Conservation (phyloP, 2,329 filamentous ascomycete genomes). For the Zasmidium angulare region DNA sequence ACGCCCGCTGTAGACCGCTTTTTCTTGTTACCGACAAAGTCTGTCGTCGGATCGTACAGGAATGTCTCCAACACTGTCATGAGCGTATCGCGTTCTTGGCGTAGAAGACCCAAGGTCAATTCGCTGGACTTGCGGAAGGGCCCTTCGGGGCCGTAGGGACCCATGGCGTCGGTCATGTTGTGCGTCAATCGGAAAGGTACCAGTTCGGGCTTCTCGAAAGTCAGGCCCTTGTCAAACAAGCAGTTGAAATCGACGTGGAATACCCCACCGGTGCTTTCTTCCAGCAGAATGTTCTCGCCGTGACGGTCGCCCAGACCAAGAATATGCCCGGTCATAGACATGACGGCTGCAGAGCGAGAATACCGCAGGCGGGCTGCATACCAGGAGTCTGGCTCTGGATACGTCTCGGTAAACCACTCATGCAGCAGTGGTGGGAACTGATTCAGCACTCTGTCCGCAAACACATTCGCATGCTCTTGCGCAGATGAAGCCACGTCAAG, state of each 20-base stretch:
- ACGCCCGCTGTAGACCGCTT: conserved; percentile 55
- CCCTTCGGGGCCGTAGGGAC: conserved; percentile 85
- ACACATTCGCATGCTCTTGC: conserved; percentile 65
- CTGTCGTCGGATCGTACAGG: conserved; percentile 92
- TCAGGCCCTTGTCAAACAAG: conserved; percentile 95
- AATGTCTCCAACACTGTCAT: conserved; percentile 98
- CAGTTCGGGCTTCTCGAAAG: conserved; percentile 89
- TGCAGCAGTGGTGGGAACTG: conserved; percentile 82
- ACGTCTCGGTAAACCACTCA: conserved; percentile 94
- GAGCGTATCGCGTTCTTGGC: conserved; percentile 90
- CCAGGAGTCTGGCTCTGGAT: conserved; percentile 90
- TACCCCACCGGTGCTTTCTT: conserved; percentile 88
- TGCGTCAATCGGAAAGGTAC: conserved; percentile 97
- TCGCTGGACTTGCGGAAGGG: conserved; percentile 91
- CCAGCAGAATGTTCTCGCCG: conserved; percentile 93
- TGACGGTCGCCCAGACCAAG: conserved; percentile 91
- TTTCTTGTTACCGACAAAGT: conserved; percentile 72
- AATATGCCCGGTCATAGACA: conserved; percentile 99
- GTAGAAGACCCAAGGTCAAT: conserved; percentile 76
- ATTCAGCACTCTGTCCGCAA: conserved; percentile 63
- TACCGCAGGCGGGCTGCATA: conserved; percentile 86
- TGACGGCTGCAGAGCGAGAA: conserved; percentile 91
- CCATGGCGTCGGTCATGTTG: conserved; percentile 98
- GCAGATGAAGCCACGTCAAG: conserved; percentile 66
- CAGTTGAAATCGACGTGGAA: conserved; percentile 99